Evolutionary conservation across 2,329 filamentous ascomycete genomes (phyloP).

Genomic region (Penicillium glabrum): DNA sequence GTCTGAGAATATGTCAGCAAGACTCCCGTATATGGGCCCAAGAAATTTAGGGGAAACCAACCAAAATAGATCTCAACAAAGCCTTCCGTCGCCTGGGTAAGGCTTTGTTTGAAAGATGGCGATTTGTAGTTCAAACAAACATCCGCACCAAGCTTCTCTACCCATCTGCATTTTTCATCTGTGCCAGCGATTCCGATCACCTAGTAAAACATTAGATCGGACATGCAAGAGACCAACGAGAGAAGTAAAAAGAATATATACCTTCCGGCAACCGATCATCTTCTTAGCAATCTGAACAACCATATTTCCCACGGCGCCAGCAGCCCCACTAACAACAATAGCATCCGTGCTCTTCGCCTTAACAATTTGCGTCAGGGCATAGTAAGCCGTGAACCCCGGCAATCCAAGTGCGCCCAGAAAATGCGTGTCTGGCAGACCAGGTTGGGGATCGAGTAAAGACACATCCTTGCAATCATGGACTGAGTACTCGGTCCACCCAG

Average conservation of each 20-base stretch:
- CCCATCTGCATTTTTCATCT: slow-evolving; percentile 54
- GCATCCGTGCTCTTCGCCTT: slow-evolving; percentile 40
- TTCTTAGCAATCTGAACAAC: slow-evolving; percentile 56
- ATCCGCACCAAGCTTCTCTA: slow-evolving; percentile 55
- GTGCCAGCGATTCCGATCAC: slow-evolving; percentile 56
- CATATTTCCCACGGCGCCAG: slow-evolving; percentile 50
- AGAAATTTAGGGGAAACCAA: neutral
- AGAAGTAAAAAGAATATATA: neutral
- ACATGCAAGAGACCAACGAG: neutral
- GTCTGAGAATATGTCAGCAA: neutral
- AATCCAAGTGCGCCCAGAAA: slow-evolving; percentile 40
- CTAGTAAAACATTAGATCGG: slow-evolving; percentile 32
- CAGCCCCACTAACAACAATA: slow-evolving; percentile 50
- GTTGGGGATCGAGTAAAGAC: slow-evolving; percentile 27
- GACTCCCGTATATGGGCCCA: no score
- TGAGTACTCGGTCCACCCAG: slow-evolving; percentile 45
- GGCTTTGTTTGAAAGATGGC: slow-evolving; percentile 1
- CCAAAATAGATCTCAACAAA: slow-evolving; percentile 2
- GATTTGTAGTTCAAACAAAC: slow-evolving; percentile 57
- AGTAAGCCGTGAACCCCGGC: slow-evolving; percentile 50
- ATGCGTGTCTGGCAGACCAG: slow-evolving; percentile 43
- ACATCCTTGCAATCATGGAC: slow-evolving; percentile 37
- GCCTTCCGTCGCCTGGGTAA: slow-evolving; percentile 2
- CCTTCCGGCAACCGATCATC: slow-evolving; percentile 16
- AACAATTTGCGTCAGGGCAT: slow-evolving; percentile 43